These are phyloP conservation scores for Candida fluviatilis DNA, from an alignment of 805 yeast species.

Conservation along the genomic window DNA sequence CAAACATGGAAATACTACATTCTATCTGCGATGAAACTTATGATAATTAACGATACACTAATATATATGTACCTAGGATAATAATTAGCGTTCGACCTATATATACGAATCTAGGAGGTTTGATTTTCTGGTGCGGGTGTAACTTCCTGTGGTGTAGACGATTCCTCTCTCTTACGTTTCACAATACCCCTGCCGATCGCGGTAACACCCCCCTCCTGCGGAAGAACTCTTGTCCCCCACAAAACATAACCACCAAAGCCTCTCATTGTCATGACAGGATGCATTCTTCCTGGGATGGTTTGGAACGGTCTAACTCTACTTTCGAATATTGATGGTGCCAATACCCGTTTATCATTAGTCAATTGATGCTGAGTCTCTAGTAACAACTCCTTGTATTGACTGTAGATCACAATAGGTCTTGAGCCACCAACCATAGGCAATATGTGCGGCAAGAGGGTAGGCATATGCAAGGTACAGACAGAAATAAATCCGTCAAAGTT, in stretches of 20 bases:
- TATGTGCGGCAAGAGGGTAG: conserved; percentile 58
- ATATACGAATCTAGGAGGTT: background rate
- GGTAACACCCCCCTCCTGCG: conserved; percentile 52
- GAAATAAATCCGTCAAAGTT: conserved; percentile 73
- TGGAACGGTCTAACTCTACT: conserved; percentile 84
- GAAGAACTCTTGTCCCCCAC: conserved; percentile 75
- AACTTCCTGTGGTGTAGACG: conserved; percentile 7
- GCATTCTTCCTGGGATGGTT: conserved; percentile 89
- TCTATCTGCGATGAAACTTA: background rate
- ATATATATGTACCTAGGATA: background rate
- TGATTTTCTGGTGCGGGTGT: conserved; percentile 4
- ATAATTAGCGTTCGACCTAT: background rate
- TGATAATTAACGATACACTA: background rate
- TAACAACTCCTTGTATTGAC: conserved; percentile 75
- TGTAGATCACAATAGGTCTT: conserved; percentile 78
- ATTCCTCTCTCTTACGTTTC: conserved; percentile 33
- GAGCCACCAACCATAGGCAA: conserved; percentile 75
- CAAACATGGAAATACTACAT: conserved; percentile 5
- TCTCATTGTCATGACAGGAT: conserved; percentile 90
- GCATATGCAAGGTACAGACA: conserved; percentile 68
- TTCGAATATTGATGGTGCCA: conserved; percentile 82
- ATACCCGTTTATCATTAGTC: conserved; percentile 59
- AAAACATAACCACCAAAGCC: conserved; percentile 90
- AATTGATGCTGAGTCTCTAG: conserved; percentile 71
- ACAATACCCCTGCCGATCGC: conserved; percentile 66